These are phyloP conservation scores for Groenewaldozyma sp. DNA, from an alignment of 1,139 yeast species.

Conservation along the genomic window DNA sequence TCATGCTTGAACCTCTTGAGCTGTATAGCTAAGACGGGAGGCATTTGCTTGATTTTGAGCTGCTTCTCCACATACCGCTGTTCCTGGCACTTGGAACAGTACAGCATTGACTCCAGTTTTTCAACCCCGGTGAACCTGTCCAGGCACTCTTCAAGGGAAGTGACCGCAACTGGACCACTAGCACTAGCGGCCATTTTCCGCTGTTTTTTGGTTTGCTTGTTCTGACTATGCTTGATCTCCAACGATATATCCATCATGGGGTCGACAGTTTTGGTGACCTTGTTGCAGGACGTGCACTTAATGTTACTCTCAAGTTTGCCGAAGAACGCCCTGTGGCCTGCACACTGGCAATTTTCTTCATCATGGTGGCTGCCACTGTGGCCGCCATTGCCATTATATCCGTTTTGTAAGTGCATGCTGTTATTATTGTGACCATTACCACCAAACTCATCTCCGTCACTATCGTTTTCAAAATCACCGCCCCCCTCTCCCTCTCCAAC, in stretches of 20 bases:
- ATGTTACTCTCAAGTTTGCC: constrained; percentile 70
- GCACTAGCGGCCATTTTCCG: too few species aligned
- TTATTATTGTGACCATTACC: constrained; percentile 8
- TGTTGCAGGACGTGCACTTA: constrained; percentile 59
- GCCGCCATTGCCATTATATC: constrained; percentile 1
- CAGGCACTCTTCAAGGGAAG: constrained; percentile 54
- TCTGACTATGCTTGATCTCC: constrained; percentile 35
- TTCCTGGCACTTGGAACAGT: constrained; percentile 56
- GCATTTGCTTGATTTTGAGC: constrained; percentile 55
- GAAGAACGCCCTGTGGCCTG: constrained; percentile 70
- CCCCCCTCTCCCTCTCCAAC: too few species aligned
- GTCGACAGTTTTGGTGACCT: constrained; percentile 61
- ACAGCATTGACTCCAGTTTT: constrained; percentile 61
- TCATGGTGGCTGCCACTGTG: constrained; percentile 5
- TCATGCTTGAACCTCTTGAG: constrained; percentile 77
- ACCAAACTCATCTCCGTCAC: constrained; percentile 5
- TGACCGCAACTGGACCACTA: too few species aligned
- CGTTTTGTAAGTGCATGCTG: constrained; percentile 9
- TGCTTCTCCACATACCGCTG: constrained; percentile 62
- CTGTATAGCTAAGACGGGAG: constrained; percentile 76
- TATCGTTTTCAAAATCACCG: neutral
- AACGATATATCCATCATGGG: constrained; percentile 86
- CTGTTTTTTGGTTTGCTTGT: neutral
- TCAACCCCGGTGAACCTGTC: constrained; percentile 71
- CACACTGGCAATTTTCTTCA: constrained; percentile 50